Conservation (phyloP, 2,329 filamentous ascomycete species). For the Arthrinium puccinioides region DNA sequence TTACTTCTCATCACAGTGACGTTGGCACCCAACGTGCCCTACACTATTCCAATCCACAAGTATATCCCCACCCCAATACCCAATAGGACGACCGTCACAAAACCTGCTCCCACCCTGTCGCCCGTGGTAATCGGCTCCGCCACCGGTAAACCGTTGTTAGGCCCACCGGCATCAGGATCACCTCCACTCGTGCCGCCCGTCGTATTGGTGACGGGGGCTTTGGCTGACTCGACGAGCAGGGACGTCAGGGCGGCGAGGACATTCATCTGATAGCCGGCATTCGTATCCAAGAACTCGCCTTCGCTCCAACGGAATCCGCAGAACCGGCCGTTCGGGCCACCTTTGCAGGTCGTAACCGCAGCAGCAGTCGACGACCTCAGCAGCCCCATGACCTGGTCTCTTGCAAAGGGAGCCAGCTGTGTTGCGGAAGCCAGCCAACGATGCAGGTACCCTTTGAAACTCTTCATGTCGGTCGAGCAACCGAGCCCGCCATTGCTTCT, state of each 20-base stretch:
- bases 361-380: conserved; percentile 28
- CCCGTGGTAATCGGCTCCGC: conserved; percentile 21
- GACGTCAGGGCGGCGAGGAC: conserved; percentile 36
- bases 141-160: conserved; percentile 17
- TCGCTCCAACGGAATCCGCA: conserved; percentile 15
- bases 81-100: conserved; percentile 28
- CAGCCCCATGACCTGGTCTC: conserved; percentile 22
- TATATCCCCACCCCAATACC: conserved; percentile 6
- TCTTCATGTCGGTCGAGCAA: conserved; percentile 46
- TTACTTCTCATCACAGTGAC: too few relatives aligned
- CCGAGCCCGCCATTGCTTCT: conserved; percentile 29
- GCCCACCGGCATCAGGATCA: conserved; percentile 24
- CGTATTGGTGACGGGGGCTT: conserved; percentile 30
- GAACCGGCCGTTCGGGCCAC: conserved; percentile 21
- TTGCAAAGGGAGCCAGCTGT: conserved; percentile 27
- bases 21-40: too few relatives aligned
- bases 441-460: conserved; percentile 49
- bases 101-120: conserved; percentile 32
- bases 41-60: too few relatives aligned
- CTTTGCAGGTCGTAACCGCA: conserved; percentile 27
- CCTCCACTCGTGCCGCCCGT: conserved; percentile 39
- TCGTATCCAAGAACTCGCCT: conserved; percentile 31
- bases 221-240: conserved; percentile 23
- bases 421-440: conserved; percentile 36
- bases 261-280: conserved; percentile 47